These are phyloP conservation scores for Saraca asoca DNA, from an alignment of 331 rosid genomes.

Conservation along the genomic window DNA sequence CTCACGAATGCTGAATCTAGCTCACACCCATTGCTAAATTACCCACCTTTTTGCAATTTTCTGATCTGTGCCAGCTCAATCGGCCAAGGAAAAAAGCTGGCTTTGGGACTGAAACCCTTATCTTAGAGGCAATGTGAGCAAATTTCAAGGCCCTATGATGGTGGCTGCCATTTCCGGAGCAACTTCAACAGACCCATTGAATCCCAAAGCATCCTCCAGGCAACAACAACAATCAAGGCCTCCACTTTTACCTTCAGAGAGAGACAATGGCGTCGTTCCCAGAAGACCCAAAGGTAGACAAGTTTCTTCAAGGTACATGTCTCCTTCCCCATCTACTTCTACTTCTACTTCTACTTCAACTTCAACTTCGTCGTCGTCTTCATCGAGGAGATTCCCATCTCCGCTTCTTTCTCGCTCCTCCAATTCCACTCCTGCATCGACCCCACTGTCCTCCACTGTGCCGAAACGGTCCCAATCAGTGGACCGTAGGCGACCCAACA, in stretches of 20 bases:
- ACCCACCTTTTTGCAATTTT: slow-evolving; percentile 8
- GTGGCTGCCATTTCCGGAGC: slow-evolving; percentile 87
- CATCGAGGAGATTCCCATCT: slow-evolving; percentile 87
- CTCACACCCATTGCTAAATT: slow-evolving; percentile 37
- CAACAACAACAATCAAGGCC: slow-evolving; percentile 41
- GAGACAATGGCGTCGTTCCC: slow-evolving; percentile 61
- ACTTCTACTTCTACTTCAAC: slow-evolving; percentile 56
- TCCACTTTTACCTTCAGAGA: slow-evolving; percentile 58
- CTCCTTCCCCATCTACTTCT: slow-evolving; percentile 76
- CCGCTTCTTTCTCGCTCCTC: slow-evolving; percentile 85
- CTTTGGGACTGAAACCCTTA: slow-evolving; percentile 26
- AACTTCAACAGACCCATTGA: slow-evolving; percentile 46
- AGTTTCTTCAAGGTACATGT: slow-evolving; percentile 97
- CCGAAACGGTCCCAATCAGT: slow-evolving; percentile 88
- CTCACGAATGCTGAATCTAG: slow-evolving; percentile 41
- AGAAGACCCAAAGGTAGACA: slow-evolving; percentile 75
- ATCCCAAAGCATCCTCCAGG: slow-evolving; percentile 33
- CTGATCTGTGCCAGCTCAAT: slow-evolving; percentile 40
- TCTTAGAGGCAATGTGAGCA: slow-evolving; percentile 58
- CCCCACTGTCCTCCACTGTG: slow-evolving; percentile 49
- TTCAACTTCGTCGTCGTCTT: slow-evolving; percentile 53
- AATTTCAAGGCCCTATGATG: slow-evolving; percentile 46
- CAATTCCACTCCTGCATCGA: slow-evolving; percentile 54
- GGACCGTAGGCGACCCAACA: slow-evolving; percentile 69
- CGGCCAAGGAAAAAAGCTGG: slow-evolving; percentile 15